A percentile compares a stretch with the other conserved stretches of the same genome.
phyloP scores from a whole-genome alignment of 2,329 filamentous ascomycete species.

The Venturia effusa region DNA sequence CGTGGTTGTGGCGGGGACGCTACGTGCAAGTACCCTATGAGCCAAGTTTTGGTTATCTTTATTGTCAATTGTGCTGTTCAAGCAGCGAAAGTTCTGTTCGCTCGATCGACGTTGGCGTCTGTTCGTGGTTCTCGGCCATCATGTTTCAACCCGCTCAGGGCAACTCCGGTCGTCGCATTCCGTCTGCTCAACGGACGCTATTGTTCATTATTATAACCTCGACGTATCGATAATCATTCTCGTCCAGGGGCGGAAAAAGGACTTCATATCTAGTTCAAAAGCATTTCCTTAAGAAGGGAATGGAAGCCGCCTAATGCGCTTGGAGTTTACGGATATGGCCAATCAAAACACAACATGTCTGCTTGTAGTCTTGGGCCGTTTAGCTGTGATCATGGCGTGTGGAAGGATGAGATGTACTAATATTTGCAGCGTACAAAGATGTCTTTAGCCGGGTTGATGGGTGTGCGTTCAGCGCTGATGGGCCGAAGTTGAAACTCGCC shows the following conservation, averaged over 20 bases:
- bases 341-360: background rate
- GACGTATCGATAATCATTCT: background rate
- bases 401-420: too few relatives aligned
- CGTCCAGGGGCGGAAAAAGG: background rate
- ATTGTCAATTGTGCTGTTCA: background rate
- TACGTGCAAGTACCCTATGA: background rate
- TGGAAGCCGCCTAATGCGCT: background rate
- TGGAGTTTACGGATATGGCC: background rate
- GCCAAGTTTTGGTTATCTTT: background rate
- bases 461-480: background rate
- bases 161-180: background rate
- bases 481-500: background rate
- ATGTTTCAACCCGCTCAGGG: background rate
- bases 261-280: background rate
- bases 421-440: background rate
- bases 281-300: background rate
- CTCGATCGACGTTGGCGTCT: background rate
- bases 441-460: background rate
- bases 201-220: background rate
- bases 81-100: background rate
- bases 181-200: background rate
- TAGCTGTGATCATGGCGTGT: too few relatives aligned
- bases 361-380: too few relatives aligned
- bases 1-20: background rate
- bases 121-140: background rate